phyloP scores from a whole-genome alignment of 1,284 basidiomycete species.

The Cutaneotrichosporon cavernicola region DNA sequence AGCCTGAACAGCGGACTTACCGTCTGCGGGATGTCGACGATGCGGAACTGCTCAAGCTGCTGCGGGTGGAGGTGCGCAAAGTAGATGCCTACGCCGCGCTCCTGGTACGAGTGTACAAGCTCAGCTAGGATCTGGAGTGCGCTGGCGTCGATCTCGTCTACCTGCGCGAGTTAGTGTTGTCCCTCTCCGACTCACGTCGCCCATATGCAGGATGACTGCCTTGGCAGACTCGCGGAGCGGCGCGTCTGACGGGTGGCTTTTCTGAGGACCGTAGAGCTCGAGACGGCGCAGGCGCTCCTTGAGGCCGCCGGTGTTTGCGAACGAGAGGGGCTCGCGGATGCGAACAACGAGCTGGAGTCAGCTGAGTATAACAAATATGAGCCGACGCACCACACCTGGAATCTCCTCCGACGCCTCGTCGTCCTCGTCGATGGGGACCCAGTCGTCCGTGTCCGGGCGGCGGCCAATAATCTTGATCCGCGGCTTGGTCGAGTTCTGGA shows the following conservation, averaged over 20 bases:
- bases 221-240: slow-evolving; percentile 72
- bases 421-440: slow-evolving; percentile 76
- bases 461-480: slow-evolving; percentile 72
- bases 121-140: slow-evolving; percentile 84
- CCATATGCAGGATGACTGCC: slow-evolving; percentile 81
- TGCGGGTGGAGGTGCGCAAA: slow-evolving; percentile 70
- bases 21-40: slow-evolving; percentile 45
- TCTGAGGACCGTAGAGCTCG: slow-evolving; percentile 68
- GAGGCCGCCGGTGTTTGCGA: slow-evolving; percentile 85
- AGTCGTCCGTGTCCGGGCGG: slow-evolving; percentile 74
- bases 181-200: slow-evolving; percentile 55
- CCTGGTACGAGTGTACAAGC: slow-evolving; percentile 68
- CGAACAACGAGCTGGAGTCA: slow-evolving; percentile 64
- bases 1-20: slow-evolving; percentile 29
- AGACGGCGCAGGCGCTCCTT: slow-evolving; percentile 70
- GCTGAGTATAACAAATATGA: neutral
- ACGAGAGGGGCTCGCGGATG: slow-evolving; percentile 76
- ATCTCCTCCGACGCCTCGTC: slow-evolving; percentile 72
- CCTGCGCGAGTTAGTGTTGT: slow-evolving; percentile 51
- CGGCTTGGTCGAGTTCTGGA: slow-evolving; percentile 77
- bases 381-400: slow-evolving; percentile 60
- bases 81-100: slow-evolving; percentile 69
- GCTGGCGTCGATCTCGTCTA: slow-evolving; percentile 78
- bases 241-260: slow-evolving; percentile 79
- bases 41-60: slow-evolving; percentile 61